Evolutionary conservation across 345 rosid genomes (phyloP).

Genomic region (Pistacia integerrima): DNA sequence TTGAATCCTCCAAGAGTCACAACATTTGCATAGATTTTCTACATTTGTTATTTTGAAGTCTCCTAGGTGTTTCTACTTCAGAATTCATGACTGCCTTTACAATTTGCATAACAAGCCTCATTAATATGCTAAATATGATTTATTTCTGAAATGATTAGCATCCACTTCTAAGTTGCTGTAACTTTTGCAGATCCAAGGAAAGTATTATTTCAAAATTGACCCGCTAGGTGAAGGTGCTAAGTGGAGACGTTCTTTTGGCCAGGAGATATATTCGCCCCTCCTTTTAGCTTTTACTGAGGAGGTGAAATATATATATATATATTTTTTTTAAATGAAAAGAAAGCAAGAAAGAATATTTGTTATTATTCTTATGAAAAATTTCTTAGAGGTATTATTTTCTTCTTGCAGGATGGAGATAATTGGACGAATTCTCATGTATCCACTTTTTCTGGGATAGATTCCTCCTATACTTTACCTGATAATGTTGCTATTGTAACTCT

Average conservation of each 20-base stretch:
- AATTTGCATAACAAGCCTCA: neutral
- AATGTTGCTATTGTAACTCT: constrained; percentile 84
- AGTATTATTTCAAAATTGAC: constrained; percentile 83
- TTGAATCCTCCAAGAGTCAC: neutral
- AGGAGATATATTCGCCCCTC: constrained; percentile 94
- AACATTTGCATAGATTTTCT: neutral
- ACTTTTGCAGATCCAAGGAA: constrained; percentile 78
- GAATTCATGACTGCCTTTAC: neutral
- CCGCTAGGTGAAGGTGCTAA: constrained; percentile 89
- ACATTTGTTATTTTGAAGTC: neutral
- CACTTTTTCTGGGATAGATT: constrained; percentile 73
- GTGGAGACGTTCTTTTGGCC: constrained; percentile 92
- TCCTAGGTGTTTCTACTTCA: neutral
- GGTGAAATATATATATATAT: constrained; percentile 35
- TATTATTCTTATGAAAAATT: neutral
- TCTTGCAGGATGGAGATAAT: constrained; percentile 60
- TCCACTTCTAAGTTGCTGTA: constrained; percentile 8
- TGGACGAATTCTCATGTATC: constrained; percentile 57
- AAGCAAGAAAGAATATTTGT: neutral
- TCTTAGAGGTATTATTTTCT: constrained; percentile 13
- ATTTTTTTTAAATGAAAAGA: neutral
- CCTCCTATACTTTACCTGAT: constrained; percentile 77
- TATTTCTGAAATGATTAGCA: neutral
- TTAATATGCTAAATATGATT: constrained; percentile 2
- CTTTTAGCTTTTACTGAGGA: constrained; percentile 81